Evolutionary conservation across 495 filamentous ascomycete species (phyloP).

Genomic region (Daldinia decipiens): DNA sequence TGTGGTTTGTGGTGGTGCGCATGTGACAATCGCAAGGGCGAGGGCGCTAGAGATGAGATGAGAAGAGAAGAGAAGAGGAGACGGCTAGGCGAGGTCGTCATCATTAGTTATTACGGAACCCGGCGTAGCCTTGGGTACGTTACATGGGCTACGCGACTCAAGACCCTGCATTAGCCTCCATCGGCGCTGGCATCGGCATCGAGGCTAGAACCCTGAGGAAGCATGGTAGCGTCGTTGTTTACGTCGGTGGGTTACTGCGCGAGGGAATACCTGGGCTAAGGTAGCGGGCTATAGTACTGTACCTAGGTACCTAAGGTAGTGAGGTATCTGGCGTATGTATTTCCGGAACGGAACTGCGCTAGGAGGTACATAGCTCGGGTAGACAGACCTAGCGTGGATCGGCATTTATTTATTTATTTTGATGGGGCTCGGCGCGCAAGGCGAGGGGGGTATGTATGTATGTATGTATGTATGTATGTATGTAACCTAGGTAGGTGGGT

Average conservation of each 20-base stretch:
- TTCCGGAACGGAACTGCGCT: too few species aligned
- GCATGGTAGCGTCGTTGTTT: background rate
- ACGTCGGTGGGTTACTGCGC: background rate
- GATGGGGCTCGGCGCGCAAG: too few species aligned
- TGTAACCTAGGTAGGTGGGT: too few species aligned
- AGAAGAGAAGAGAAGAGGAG: background rate
- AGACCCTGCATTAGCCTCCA: constrained; percentile 2
- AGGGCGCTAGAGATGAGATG: background rate
- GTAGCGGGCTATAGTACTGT: too few species aligned
- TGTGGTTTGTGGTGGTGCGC: background rate
- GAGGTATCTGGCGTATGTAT: too few species aligned
- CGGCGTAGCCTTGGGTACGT: background rate
- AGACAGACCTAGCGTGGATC: too few species aligned
- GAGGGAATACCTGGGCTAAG: background rate
- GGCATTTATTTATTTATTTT: too few species aligned
- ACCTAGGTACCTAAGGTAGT: too few species aligned
- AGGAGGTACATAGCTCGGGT: too few species aligned
- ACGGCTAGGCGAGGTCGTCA: background rate
- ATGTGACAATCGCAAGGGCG: background rate
- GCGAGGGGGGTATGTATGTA: too few species aligned
- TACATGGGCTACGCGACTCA: background rate
- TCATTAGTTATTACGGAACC: background rate
- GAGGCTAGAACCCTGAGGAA: constrained; percentile 2
- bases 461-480: too few species aligned
- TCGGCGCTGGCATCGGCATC: background rate